phyloP scores from a whole-genome alignment of 1,284 basidiomycete species.

The Cronartium quercuum region DNA sequence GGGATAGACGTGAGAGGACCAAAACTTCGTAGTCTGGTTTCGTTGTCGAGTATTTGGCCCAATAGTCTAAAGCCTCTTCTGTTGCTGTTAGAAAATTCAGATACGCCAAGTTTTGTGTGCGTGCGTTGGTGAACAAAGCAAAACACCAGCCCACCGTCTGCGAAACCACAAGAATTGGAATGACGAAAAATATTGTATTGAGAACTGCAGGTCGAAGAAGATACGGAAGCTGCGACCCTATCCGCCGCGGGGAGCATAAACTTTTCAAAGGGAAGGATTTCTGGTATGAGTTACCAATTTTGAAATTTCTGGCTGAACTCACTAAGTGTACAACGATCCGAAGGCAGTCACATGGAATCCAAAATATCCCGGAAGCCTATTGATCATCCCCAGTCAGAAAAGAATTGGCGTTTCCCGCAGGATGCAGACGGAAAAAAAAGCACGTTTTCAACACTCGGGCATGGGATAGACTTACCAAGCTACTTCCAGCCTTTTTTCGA shows the following conservation, averaged over 20 bases:
- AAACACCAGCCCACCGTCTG: slow-evolving; percentile 26
- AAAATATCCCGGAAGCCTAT: slow-evolving; percentile 37
- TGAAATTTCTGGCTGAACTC: neutral
- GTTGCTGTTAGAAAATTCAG: neutral
- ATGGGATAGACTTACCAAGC: neutral
- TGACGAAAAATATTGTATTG: slow-evolving; percentile 21
- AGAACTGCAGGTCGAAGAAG: slow-evolving; percentile 22
- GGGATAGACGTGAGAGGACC: neutral
- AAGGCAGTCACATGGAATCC: slow-evolving; percentile 37
- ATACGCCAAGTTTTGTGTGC: slow-evolving; percentile 5
- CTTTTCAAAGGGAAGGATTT: neutral
- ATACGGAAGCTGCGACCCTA: neutral
- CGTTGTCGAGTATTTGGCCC: neutral
- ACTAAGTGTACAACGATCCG: slow-evolving; percentile 36
- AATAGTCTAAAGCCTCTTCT: neutral
- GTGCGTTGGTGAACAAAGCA: slow-evolving; percentile 1
- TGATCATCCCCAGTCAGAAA: neutral
- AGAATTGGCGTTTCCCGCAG: neutral
- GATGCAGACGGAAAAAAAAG: neutral
- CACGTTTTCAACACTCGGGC: neutral
- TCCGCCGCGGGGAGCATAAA: slow-evolving; percentile 30
- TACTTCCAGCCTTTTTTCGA: neutral
- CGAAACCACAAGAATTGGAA: slow-evolving; percentile 8
- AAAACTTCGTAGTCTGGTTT: neutral
- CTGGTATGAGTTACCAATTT: neutral